Evolutionary conservation across 108 stramenopile genomes (phyloP).

Genomic region (Fistulifera pelliculosa): DNA sequence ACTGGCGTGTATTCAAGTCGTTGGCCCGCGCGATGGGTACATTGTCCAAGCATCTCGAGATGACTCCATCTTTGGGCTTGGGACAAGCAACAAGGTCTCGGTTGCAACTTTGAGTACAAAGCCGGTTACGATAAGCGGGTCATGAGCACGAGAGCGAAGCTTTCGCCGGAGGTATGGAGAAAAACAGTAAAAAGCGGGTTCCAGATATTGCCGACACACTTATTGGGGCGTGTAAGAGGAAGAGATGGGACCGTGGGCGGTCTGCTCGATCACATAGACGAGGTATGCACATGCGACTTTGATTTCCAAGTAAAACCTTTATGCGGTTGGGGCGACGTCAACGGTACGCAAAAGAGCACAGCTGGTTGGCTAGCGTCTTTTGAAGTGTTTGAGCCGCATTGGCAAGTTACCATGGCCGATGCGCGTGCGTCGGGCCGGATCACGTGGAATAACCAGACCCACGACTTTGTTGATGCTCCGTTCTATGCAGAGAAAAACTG

Average conservation of each 20-base stretch:
- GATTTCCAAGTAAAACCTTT: slow-evolving; percentile 50
- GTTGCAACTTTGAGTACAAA: slow-evolving; percentile 62
- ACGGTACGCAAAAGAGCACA: slow-evolving; percentile 50
- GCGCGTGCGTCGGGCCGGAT: slow-evolving; percentile 58
- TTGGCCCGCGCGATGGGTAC: slow-evolving; percentile 74
- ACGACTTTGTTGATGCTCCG: slow-evolving; percentile 63
- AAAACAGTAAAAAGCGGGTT: slow-evolving; percentile 56
- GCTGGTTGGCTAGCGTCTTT: slow-evolving; percentile 36
- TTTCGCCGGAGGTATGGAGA: slow-evolving; percentile 36
- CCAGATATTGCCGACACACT: slow-evolving; percentile 57
- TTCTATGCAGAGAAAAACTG: slow-evolving; percentile 92
- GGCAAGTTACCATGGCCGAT: slow-evolving; percentile 83
- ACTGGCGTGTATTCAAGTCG: slow-evolving; percentile 61
- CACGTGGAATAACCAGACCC: slow-evolving; percentile 56
- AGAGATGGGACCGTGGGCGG: slow-evolving; percentile 67
- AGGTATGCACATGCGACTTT: slow-evolving; percentile 39
- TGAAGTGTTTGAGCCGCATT: slow-evolving; percentile 82
- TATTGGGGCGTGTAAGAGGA: slow-evolving; percentile 53
- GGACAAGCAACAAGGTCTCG: slow-evolving; percentile 55
- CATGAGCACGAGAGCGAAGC: neutral
- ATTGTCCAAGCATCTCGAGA: slow-evolving; percentile 64
- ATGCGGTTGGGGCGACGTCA: slow-evolving; percentile 49
- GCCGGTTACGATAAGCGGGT: slow-evolving; percentile 3
- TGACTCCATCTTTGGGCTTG: slow-evolving; percentile 78
- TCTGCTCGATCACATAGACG: slow-evolving; percentile 34